Evolutionary conservation across 345 rosid genomes (phyloP).

Genomic region (Punica granatum): DNA sequence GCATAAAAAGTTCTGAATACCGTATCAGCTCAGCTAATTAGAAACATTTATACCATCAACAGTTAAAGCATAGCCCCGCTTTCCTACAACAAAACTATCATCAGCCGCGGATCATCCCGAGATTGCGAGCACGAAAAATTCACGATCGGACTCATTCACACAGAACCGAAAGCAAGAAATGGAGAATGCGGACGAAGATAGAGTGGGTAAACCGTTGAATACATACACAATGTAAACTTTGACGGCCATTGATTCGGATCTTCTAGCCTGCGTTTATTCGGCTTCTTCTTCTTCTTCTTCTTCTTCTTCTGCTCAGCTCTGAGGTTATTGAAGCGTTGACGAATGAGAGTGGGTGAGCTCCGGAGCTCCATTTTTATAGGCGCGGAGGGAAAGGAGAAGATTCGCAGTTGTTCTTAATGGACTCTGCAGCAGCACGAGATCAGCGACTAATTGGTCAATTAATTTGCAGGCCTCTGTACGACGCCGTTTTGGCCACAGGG

Average conservation of each 20-base stretch:
- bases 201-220: background rate
- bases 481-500: background rate
- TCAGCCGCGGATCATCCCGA: background rate
- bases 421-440: background rate
- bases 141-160: no score
- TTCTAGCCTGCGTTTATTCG: conserved; percentile 2
- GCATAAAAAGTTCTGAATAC: background rate
- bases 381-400: conserved; percentile 1
- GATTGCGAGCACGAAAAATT: background rate
- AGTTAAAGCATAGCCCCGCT: background rate
- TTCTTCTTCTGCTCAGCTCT: background rate
- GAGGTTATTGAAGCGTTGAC: conserved; percentile 5
- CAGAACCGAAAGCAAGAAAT: background rate
- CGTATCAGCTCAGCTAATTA: background rate
- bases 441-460: conserved; percentile 3
- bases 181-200: background rate
- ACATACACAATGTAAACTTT: conserved; percentile 79
- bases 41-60: background rate
- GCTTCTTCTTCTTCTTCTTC: no score
- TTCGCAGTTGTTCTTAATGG: background rate
- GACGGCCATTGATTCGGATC: conserved; percentile 41
- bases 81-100: background rate
- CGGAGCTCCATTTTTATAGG: conserved; percentile 33
- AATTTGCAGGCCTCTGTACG: background rate
- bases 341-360: conserved; percentile 14